phyloP scores from a whole-genome alignment of 2,329 filamentous ascomycete species.

The Penicillium expansum region DNA sequence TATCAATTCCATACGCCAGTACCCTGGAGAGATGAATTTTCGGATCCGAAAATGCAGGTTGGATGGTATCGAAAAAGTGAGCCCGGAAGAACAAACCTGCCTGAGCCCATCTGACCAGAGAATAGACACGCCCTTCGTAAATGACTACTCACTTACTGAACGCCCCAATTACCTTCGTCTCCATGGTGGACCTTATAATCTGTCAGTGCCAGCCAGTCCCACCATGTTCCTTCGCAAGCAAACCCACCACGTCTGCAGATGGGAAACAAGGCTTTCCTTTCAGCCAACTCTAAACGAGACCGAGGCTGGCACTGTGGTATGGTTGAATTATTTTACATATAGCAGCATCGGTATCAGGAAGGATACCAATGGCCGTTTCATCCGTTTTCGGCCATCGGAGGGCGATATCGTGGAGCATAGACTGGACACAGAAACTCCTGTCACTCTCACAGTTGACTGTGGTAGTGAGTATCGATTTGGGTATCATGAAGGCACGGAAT shows the following conservation, averaged over 20 bases:
- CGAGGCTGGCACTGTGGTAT: slow-evolving; percentile 55
- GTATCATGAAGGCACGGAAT: slow-evolving; percentile 10
- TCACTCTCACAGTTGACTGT: slow-evolving; percentile 33
- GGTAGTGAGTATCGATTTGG: slow-evolving; percentile 32
- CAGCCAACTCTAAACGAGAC: slow-evolving; percentile 42
- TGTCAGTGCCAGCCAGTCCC: slow-evolving; percentile 51
- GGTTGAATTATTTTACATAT: slow-evolving; percentile 53
- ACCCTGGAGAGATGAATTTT: slow-evolving; percentile 40
- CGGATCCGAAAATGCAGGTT: slow-evolving; percentile 20
- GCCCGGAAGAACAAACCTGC: slow-evolving; percentile 7
- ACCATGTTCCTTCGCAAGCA: slow-evolving; percentile 57
- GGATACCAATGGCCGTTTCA: slow-evolving; percentile 17
- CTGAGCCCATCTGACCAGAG: not conserved
- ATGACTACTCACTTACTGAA: slow-evolving; percentile 48
- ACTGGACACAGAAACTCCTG: slow-evolving; percentile 15
- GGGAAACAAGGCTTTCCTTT: slow-evolving; percentile 49
- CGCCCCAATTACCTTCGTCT: slow-evolving; percentile 48
- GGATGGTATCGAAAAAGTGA: slow-evolving; percentile 44
- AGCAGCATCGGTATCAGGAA: slow-evolving; percentile 43
- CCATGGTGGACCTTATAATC: slow-evolving; percentile 52
- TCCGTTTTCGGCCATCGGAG: slow-evolving; percentile 27
- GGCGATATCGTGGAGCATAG: slow-evolving; percentile 16
- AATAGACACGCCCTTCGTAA: slow-evolving; percentile 50
- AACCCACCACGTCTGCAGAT: slow-evolving; percentile 43
- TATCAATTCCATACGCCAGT: slow-evolving; percentile 16